A percentile compares a stretch with the other conserved stretches of the same genome.
Conservation (phyloP, 2,329 filamentous ascomycete genomes). For the Colletotrichum eremochloae region DNA sequence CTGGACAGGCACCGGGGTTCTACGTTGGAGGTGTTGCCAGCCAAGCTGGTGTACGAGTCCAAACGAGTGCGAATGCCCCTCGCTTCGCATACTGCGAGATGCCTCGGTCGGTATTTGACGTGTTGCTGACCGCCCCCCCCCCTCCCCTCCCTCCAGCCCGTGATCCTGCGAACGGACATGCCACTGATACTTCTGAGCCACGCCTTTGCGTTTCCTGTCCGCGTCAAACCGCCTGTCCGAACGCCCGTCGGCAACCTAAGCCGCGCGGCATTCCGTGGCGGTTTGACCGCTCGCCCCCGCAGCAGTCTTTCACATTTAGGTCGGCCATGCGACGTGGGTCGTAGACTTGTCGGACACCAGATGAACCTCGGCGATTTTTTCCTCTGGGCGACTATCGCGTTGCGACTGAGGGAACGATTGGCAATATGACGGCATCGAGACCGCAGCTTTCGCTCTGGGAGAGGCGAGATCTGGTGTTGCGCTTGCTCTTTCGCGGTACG, state of each 20-base stretch:
- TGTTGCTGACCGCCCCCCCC: neutral
- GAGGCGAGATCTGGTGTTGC: conserved; percentile 36
- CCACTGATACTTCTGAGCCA: conserved; percentile 17
- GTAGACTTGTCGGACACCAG: conserved; percentile 20
- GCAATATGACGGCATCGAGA: conserved; percentile 33
- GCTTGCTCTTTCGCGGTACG: conserved; percentile 41
- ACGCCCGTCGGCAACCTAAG: neutral
- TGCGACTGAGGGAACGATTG: neutral
- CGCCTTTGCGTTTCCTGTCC: neutral
- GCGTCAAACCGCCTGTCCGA: conserved; percentile 9
- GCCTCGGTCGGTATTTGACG: conserved; percentile 25
- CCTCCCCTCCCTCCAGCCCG: neutral
- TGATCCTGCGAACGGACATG: conserved; percentile 23
- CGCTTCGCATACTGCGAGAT: neutral
- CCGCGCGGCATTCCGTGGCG: neutral
- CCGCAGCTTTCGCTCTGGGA: conserved; percentile 44
- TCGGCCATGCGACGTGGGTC: neutral
- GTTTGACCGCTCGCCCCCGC: neutral
- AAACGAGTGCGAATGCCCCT: conserved; percentile 34
- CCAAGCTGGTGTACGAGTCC: neutral
- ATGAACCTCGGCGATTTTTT: conserved; percentile 9
- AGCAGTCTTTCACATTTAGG: conserved; percentile 12
- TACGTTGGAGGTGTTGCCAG: neutral
- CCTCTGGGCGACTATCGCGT: neutral
- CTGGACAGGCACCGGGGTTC: neutral